Conservation (phyloP, 345 rosid genomes). For the Abelmoschus esculentus region DNA sequence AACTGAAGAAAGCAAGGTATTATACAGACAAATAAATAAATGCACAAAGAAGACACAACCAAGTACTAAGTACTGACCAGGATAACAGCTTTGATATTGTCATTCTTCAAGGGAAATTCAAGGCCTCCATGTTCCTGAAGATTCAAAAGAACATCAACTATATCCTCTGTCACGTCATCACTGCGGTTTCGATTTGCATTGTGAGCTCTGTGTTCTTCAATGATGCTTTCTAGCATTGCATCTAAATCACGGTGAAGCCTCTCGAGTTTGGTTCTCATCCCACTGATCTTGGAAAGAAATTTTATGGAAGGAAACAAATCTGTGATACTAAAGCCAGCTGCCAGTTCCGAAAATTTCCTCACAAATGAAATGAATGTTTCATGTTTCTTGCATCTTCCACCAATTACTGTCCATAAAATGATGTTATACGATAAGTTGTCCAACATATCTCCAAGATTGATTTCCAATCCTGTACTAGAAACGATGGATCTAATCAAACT, state of each 20-base stretch:
- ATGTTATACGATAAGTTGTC: neutral
- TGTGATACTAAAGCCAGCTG: neutral
- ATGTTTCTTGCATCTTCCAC: neutral
- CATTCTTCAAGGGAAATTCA: conserved; percentile 12
- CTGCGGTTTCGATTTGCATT: too few species aligned
- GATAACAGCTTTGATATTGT: conserved; percentile 22
- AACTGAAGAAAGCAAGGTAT: neutral
- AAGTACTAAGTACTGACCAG: conserved; percentile 11
- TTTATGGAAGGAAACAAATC: neutral
- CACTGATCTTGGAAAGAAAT: neutral
- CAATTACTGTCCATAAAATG: neutral
- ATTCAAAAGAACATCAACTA: neutral
- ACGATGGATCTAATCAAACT: neutral
- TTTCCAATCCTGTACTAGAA: neutral
- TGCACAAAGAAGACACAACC: neutral
- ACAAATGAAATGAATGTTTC: neutral
- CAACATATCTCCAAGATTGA: neutral
- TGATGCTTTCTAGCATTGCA: neutral
- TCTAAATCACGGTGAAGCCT: neutral
- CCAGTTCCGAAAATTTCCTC: neutral
- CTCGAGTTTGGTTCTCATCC: neutral
- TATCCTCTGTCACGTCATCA: neutral
- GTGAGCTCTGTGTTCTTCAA: neutral
- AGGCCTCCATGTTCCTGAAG: conserved; percentile 6
- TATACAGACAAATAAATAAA: neutral